phyloP scores from a whole-genome alignment of 2,329 filamentous ascomycete species.

The Alternaria gaisen region DNA sequence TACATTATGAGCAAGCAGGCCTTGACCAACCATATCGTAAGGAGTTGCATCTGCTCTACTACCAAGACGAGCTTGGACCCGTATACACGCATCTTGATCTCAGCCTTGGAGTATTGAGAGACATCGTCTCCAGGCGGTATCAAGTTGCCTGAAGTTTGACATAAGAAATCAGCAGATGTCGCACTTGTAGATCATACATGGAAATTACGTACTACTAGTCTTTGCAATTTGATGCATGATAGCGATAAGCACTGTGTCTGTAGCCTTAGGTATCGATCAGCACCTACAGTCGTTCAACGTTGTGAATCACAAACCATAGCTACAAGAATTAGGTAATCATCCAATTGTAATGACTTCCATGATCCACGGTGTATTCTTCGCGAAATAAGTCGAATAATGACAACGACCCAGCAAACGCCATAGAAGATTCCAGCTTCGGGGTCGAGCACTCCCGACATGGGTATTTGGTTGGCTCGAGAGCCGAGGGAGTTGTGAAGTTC shows the following conservation, averaged over 20 bases:
- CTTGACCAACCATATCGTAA: constrained; percentile 63
- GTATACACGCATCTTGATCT: constrained; percentile 55
- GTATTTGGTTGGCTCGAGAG: constrained; percentile 8
- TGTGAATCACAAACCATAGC: constrained; percentile 41
- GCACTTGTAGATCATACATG: background rate
- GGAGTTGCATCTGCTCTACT: constrained; percentile 62
- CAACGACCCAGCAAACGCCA: constrained; percentile 45
- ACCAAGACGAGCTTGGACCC: constrained; percentile 66
- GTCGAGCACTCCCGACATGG: constrained; percentile 40
- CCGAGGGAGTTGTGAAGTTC: constrained; percentile 13
- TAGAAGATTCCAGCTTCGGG: constrained; percentile 49
- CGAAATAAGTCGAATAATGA: constrained; percentile 40
- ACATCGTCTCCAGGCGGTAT: constrained; percentile 46
- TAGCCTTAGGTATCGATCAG: constrained; percentile 30
- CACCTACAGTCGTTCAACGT: background rate
- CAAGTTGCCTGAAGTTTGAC: constrained; percentile 34
- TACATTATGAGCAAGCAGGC: constrained; percentile 65
- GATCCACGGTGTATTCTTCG: constrained; percentile 41
- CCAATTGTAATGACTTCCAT: constrained; percentile 45
- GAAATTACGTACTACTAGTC: constrained; percentile 31
- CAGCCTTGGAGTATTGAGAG: constrained; percentile 44
- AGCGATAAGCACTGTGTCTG: constrained; percentile 46
- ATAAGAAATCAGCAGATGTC: background rate
- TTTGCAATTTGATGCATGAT: constrained; percentile 44
- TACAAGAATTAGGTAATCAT: constrained; percentile 49